Base-by-base conservation (phyloP, 2,329 filamentous ascomycete species). In the Botrytis paeoniae region DNA sequence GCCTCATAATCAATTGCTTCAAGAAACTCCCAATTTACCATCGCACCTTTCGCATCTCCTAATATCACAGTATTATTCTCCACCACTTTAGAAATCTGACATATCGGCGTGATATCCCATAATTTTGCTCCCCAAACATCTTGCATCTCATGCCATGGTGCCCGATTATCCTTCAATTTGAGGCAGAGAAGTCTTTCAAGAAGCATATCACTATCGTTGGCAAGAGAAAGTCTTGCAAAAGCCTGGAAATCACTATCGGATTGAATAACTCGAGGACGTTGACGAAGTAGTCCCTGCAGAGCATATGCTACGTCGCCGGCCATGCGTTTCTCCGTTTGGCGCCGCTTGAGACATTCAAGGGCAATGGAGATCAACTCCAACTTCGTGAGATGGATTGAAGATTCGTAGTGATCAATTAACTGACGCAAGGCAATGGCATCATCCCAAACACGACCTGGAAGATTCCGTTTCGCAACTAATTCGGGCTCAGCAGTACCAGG, bases 81-180 rank as follows among this genome's bases (percentile, higher is more conserved):
- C 18, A 79, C 75, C 18, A 82, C 76, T 37, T 78, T 81, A 9
- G 80, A 79, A 9, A 81, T 76, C 69, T 81, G 77, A 65, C 80
- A 81, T 8, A 75, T 74, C 4, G 81, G 81, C 29, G 80, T 69
- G 43, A 82, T 79, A 70, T 81, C 79, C 79, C 80, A 81, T 8
- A 81, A 74, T 39, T 78, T 79, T 22, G 76, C 77, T 10, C 74
- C 75, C 48, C 76, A 81, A 39, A 76, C 76, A 72, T 81, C 81
- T 12, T 73, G 69, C 18, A 75, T 69, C 8, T 75, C 74, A n/a
- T 79, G 75, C 62, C 76, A 77, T 10, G 75, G 68, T 29, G 75
- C 71, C 35, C 41, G 43, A 12, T n/a, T 54, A 37, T 51, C 25
- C n/a, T 57, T 70, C 7, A 75, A 74, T 48, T 75, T 73, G 16